Percentiles rank a stretch among this genome's conserved stretches.
phyloP scores from a whole-genome alignment of 176 grass and related monocot species.

The Saccharum officinarum region DNA sequence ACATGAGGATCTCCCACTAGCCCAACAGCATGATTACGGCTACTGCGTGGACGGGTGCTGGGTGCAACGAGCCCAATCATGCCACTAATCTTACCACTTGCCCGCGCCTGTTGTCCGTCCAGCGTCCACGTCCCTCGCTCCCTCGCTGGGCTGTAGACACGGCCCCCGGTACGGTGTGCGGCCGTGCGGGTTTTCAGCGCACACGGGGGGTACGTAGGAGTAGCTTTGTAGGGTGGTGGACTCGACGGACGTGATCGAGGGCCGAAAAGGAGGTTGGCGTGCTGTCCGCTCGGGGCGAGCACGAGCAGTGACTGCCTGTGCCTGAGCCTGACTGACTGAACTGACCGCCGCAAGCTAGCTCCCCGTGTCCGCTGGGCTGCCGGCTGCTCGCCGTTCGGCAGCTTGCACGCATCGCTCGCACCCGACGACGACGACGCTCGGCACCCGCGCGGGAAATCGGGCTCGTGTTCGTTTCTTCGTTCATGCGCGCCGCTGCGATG shows the following conservation, averaged over 20 bases:
- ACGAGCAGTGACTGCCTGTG: background rate
- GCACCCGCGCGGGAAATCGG: slow-evolving; percentile 1
- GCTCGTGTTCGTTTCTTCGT: slow-evolving; percentile 7
- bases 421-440: background rate
- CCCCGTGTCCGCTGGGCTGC: slow-evolving; percentile 12
- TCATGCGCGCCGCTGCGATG: background rate
- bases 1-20: background rate
- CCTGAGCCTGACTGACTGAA: background rate
- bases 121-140: background rate
- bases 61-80: background rate
- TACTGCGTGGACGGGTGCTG: background rate
- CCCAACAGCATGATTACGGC: slow-evolving; percentile 18
- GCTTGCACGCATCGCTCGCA: background rate
- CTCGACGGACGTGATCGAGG: background rate
- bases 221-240: background rate
- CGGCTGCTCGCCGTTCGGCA: background rate
- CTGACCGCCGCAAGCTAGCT: slow-evolving; percentile 20
- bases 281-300: background rate
- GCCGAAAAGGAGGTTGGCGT: background rate
- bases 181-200: slow-evolving; percentile 11
- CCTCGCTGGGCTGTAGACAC: background rate
- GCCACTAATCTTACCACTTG: slow-evolving; percentile 12
- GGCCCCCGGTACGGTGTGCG: too few relatives aligned
- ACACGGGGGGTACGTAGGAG: background rate
- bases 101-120: background rate